A percentile compares a stretch with the other conserved stretches of the same genome.
Conservation (phyloP, 306 rosid species). For the Macrotyloma uniflorum region DNA sequence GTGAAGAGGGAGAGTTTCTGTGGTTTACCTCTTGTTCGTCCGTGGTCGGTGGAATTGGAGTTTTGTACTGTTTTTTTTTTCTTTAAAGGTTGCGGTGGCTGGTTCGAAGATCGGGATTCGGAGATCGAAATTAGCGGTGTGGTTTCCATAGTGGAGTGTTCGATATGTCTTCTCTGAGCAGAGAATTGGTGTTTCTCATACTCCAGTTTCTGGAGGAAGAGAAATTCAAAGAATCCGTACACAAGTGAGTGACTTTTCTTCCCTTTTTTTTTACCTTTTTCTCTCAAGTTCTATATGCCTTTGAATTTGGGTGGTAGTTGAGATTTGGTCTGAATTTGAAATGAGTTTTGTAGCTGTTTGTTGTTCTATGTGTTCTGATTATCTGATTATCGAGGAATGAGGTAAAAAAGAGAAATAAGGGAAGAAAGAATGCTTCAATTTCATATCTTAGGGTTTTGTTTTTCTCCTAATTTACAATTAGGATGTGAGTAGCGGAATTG, state of each 20-base stretch:
- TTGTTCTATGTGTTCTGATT: background rate
- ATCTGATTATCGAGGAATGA: background rate
- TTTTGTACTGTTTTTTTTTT: constrained; percentile 11
- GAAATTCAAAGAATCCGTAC: constrained; percentile 75
- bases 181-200: constrained; percentile 88
- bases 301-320: background rate
- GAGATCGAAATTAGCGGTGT: constrained; percentile 23
- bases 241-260: constrained; percentile 51
- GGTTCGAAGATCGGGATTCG: constrained; percentile 40
- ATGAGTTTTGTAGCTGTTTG: background rate
- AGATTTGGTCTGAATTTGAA: background rate
- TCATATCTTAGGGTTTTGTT: background rate
- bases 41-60: constrained; percentile 37
- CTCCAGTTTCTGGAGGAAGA: constrained; percentile 90
- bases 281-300: background rate
- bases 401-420: background rate
- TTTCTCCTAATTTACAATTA: constrained; percentile 4
- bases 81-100: background rate
- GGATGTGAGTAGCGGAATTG: background rate
- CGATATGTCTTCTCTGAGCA: constrained; percentile 75
- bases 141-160: constrained; percentile 26
- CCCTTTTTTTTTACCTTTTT: background rate
- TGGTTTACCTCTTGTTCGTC: constrained; percentile 18
- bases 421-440: background rate
- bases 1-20: background rate